phyloP scores from a whole-genome alignment of 1,284 basidiomycete genomes.

The Rhodofomes roseus region DNA sequence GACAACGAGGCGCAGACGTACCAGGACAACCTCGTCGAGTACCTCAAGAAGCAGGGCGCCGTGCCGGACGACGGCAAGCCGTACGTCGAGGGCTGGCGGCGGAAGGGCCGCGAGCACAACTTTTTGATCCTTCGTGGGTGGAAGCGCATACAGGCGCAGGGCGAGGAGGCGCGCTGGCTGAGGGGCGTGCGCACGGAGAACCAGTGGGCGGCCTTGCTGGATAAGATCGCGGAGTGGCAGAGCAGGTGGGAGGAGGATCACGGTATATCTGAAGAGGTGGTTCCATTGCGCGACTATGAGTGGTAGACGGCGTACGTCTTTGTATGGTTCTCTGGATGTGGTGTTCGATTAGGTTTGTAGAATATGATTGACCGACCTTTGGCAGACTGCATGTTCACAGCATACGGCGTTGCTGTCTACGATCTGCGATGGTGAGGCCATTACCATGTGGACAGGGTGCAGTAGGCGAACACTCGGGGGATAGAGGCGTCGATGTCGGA shows the following conservation, averaged over 20 bases:
- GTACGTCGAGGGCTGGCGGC: slow-evolving; percentile 49
- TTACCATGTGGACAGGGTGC: too few relatives aligned
- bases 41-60: slow-evolving; percentile 38
- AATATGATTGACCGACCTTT: too few relatives aligned
- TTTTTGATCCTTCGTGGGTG: slow-evolving; percentile 39
- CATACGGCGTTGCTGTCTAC: too few relatives aligned
- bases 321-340: too few relatives aligned
- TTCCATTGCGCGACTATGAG: not conserved
- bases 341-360: too few relatives aligned
- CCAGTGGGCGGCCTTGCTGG: slow-evolving; percentile 48
- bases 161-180: slow-evolving; percentile 33
- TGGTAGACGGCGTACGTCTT: not conserved
- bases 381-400: too few relatives aligned
- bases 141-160: slow-evolving; percentile 39
- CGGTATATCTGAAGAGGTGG: not conserved
- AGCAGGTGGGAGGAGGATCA: slow-evolving; percentile 35
- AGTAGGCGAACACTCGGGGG: too few relatives aligned
- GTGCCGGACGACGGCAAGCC: slow-evolving; percentile 39
- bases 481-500: too few relatives aligned
- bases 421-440: too few relatives aligned
- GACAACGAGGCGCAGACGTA: slow-evolving; percentile 40
- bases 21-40: slow-evolving; percentile 43
- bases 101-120: slow-evolving; percentile 30
- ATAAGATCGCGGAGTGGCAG: slow-evolving; percentile 44
- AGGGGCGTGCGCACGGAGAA: slow-evolving; percentile 35